A percentile compares a stretch with the other conserved stretches of the same genome.
Conservation (phyloP, 1,284 basidiomycete species). For the Moesziomyces sp. region DNA sequence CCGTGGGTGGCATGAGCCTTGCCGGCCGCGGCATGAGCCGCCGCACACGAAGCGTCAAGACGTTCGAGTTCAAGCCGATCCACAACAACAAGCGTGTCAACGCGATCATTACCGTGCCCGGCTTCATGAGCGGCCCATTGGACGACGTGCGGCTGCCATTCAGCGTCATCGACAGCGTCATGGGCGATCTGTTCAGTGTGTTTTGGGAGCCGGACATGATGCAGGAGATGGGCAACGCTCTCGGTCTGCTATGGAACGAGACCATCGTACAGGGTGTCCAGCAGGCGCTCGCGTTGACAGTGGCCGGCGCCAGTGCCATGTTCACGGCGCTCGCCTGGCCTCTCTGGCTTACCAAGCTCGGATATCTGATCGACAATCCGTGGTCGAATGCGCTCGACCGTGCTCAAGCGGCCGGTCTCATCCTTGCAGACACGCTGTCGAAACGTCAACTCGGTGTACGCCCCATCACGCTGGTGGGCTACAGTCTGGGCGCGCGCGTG, state of each 20-base stretch:
- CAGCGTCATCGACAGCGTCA: conserved; percentile 66
- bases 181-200: conserved; percentile 66
- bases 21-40: conserved; percentile 66
- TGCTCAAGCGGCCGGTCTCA: conserved; percentile 62
- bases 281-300: conserved; percentile 64
- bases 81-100: conserved; percentile 68
- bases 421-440: conserved; percentile 62
- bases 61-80: conserved; percentile 66
- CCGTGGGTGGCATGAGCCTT: conserved; percentile 61
- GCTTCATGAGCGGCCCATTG: conserved; percentile 62
- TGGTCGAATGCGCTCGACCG: conserved; percentile 67
- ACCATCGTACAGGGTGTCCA: conserved; percentile 67
- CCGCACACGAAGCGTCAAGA: conserved; percentile 62
- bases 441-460: conserved; percentile 66
- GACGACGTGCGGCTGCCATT: conserved; percentile 66
- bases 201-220: conserved; percentile 68
- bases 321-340: conserved; percentile 64
- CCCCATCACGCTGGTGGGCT: conserved; percentile 66
- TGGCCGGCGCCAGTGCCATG: conserved; percentile 62
- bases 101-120: conserved; percentile 63
- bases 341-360: conserved; percentile 66
- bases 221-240: conserved; percentile 67
- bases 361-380: conserved; percentile 67
- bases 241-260: conserved; percentile 67
- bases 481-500: conserved; percentile 64